These are phyloP conservation scores for Phaeosphaeria sp. DNA, from an alignment of 2,329 filamentous ascomycete species.

Conservation along the genomic window DNA sequence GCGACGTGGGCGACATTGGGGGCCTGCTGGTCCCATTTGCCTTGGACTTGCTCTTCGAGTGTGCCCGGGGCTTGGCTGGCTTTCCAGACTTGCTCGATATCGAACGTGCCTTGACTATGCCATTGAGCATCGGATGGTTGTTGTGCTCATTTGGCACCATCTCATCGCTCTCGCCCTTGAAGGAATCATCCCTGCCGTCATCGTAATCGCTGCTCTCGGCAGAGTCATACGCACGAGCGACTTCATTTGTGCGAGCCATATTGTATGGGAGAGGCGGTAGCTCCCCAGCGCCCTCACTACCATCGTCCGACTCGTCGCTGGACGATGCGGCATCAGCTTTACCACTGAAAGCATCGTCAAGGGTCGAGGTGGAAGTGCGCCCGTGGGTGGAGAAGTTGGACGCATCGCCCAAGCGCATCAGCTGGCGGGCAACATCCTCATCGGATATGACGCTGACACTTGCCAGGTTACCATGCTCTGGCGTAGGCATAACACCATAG, in stretches of 20 bases:
- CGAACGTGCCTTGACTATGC: slow-evolving; percentile 44
- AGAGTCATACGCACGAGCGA: slow-evolving; percentile 55
- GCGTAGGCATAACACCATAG: slow-evolving; percentile 79
- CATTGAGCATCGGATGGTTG: slow-evolving; percentile 51
- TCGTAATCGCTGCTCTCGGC: slow-evolving; percentile 65
- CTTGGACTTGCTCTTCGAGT: slow-evolving; percentile 61
- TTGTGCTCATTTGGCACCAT: slow-evolving; percentile 46
- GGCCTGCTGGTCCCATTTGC: slow-evolving; percentile 48
- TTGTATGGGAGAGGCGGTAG: slow-evolving; percentile 46
- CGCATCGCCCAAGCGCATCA: slow-evolving; percentile 94
- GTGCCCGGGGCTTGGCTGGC: slow-evolving; percentile 47
- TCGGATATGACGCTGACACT: slow-evolving; percentile 86
- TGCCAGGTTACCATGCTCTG: slow-evolving; percentile 87
- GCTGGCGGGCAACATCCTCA: slow-evolving; percentile 94
- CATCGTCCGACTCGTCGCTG: slow-evolving; percentile 71
- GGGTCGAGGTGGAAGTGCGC: slow-evolving; percentile 88
- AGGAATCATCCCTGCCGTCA: slow-evolving; percentile 57
- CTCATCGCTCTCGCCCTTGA: slow-evolving; percentile 63
- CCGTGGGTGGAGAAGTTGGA: slow-evolving; percentile 87
- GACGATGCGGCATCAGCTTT: slow-evolving; percentile 71
- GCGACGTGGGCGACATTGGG: slow-evolving; percentile 64
- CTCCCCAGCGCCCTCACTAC: slow-evolving; percentile 64
- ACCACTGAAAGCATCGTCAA: slow-evolving; percentile 92
- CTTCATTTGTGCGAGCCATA: slow-evolving; percentile 25
- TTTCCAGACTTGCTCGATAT: slow-evolving; percentile 50